phyloP scores from a whole-genome alignment of 495 filamentous ascomycete species.

The Cercophora samala region DNA sequence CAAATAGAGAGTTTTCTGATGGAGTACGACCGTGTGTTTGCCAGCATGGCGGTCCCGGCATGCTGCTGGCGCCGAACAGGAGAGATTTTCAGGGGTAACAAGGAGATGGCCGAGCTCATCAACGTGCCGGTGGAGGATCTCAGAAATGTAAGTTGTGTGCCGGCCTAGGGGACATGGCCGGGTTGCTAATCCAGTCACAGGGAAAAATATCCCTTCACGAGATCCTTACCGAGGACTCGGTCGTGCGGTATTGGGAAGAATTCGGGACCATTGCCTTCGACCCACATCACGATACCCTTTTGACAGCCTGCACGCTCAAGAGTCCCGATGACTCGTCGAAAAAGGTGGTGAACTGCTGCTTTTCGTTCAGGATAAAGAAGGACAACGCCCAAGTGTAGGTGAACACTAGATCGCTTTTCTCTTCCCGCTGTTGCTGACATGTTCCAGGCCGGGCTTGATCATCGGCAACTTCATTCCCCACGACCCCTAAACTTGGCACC shows the following conservation, averaged over 20 bases:
- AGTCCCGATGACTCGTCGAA: constrained; percentile 71
- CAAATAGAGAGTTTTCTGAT: constrained; percentile 95
- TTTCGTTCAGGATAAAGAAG: constrained; percentile 92
- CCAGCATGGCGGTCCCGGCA: constrained; percentile 96
- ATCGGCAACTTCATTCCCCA: constrained; percentile 82
- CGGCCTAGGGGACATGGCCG: background rate
- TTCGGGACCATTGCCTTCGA: constrained; percentile 99
- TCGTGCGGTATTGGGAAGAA: constrained; percentile 98
- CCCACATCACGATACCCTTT: constrained; percentile 89
- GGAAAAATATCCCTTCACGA: constrained; percentile 94
- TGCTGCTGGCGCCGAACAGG: constrained; percentile 97
- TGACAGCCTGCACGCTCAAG: constrained; percentile 90
- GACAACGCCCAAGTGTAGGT: constrained; percentile 95
- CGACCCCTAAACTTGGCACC: background rate
- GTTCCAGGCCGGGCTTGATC: constrained; percentile 78
- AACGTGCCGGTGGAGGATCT: constrained; percentile 87
- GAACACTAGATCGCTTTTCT: constrained; percentile 2
- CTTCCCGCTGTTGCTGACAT: constrained; percentile 12
- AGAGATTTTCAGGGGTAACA: constrained; percentile 96
- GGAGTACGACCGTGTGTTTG: constrained; percentile 98
- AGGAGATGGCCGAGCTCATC: constrained; percentile 97
- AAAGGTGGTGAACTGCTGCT: constrained; percentile 84
- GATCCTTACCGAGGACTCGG: constrained; percentile 87
- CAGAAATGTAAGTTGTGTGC: constrained; percentile 67
- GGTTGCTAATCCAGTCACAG: constrained; percentile 42